Evolutionary conservation across 805 yeast genomes (phyloP), one percentile per base, ranked within the genome.

Genomic region (Metschnikowia matae): DNA sequence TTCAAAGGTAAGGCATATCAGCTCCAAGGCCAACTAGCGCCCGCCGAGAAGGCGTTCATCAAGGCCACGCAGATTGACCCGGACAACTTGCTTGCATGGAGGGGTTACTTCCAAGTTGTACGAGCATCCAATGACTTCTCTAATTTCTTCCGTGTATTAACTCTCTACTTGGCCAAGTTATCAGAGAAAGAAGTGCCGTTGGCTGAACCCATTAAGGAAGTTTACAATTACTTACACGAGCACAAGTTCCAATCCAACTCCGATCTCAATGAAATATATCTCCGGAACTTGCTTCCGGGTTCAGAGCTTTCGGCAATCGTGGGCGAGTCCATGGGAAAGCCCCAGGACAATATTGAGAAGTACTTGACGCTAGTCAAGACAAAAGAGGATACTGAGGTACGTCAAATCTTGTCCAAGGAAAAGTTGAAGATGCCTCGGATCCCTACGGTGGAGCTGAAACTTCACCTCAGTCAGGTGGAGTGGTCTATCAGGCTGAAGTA

Each of bases 1-100:
- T 82, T 90, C 58, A 69, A 79, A 44, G 97, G 94, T 7, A 89
- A 88, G 62, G 79, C 89, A 1, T 71, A 77, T 50, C 82, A 82
- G 51, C 62, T 78, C 7, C 57, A 75, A 48, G 63, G 70, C 13
- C 66, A 78, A 5, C 50, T 62, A 4, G 59, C 62, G 1, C 58
- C 64, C 3, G 84, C 88, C 0, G 54, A 67, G 11, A 55, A 54
- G 23, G 64, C 77, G 10, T 85, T 83, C 58, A 58, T 60, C 31
- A 61, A 59, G 18, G 90, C 90, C 0, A 75, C 81, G 2, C 58
- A 63, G 5, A 46, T 83, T 1, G 78, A 81, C 29, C 76, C 80
- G 0, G 70, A 71, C 1, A 80, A 84, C 46, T 55, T 82, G 1
- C 64, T 79, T 23, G 95, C 90, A 0, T 91, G 94, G 95, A 89